A percentile compares a stretch with the other conserved stretches of the same genome.
Evolutionary conservation across 768 basidiomycete species (phyloP).

Genomic region (Phylloporus rhodoxanthus): DNA sequence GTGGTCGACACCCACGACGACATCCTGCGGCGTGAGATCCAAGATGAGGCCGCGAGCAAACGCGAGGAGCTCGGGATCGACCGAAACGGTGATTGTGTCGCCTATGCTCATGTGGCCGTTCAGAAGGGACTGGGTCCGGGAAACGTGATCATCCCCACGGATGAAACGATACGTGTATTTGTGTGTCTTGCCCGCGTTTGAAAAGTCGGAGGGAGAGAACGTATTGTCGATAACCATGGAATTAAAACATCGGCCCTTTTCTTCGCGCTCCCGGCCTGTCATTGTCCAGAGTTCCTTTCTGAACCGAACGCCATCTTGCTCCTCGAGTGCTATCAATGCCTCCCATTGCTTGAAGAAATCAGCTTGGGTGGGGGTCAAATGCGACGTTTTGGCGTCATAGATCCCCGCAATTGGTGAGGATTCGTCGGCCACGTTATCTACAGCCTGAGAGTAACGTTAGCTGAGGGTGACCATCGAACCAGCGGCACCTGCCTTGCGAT

Average conservation of each 20-base stretch:
- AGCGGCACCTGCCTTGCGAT: constrained; percentile 59
- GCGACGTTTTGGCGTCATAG: constrained; percentile 74
- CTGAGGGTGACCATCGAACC: neutral
- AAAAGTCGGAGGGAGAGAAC: constrained; percentile 25
- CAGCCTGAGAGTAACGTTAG: constrained; percentile 42
- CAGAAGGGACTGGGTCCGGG: constrained; percentile 38
- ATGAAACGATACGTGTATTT: constrained; percentile 73
- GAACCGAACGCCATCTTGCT: constrained; percentile 78
- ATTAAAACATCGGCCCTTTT: constrained; percentile 76
- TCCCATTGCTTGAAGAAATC: constrained; percentile 94
- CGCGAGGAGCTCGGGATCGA: constrained; percentile 82
- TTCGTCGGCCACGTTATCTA: constrained; percentile 56
- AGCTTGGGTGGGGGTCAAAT: constrained; percentile 60
- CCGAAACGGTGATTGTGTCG: constrained; percentile 82
- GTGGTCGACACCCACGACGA: constrained; percentile 82
- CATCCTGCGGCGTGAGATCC: constrained; percentile 53
- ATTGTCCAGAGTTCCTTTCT: constrained; percentile 93
- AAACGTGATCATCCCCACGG: constrained; percentile 25
- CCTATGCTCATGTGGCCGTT: constrained; percentile 74
- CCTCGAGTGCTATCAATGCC: constrained; percentile 74
- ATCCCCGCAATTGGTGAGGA: constrained; percentile 55
- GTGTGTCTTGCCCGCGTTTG: constrained; percentile 56
- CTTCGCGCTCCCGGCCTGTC: constrained; percentile 72
- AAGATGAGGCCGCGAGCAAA: constrained; percentile 80
- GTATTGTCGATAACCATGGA: constrained; percentile 63